phyloP scores from a whole-genome alignment of 768 basidiomycete genomes.

The Leccinum obscurum region DNA sequence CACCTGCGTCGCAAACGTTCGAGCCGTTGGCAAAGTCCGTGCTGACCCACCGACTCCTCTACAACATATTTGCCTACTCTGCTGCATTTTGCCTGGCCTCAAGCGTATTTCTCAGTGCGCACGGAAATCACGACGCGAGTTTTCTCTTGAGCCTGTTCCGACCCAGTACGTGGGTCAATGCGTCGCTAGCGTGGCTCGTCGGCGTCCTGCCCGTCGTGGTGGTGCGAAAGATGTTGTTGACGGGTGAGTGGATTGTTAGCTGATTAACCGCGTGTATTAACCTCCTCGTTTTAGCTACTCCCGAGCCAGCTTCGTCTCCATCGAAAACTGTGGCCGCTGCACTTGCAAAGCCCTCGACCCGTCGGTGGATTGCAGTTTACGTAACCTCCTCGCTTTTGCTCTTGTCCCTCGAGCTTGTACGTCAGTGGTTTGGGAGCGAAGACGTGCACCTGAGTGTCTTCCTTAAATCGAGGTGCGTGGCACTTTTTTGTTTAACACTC shows the following conservation, averaged over 20 bases:
- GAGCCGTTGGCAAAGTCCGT: constrained; percentile 66
- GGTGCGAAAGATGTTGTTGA: constrained; percentile 57
- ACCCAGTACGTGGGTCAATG: constrained; percentile 44
- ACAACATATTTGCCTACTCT: constrained; percentile 54
- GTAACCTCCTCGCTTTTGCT: constrained; percentile 45
- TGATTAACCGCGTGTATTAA: not conserved
- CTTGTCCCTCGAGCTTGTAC: constrained; percentile 44
- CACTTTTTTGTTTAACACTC: too few relatives aligned
- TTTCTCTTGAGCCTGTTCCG: constrained; percentile 40
- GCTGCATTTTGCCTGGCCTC: constrained; percentile 47
- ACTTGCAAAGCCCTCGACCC: constrained; percentile 46
- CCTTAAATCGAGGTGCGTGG: constrained; percentile 62
- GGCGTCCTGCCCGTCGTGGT: constrained; percentile 59
- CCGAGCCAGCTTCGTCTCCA: constrained; percentile 53
- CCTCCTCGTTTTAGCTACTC: constrained; percentile 37
- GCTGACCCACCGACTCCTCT: constrained; percentile 58
- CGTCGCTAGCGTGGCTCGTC: constrained; percentile 47
- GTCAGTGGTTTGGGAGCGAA: constrained; percentile 26
- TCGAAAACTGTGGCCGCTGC: constrained; percentile 47
- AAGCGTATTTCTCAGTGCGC: constrained; percentile 32
- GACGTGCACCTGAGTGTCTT: constrained; percentile 55
- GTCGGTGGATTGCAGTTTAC: constrained; percentile 48
- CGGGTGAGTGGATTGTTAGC: constrained; percentile 46
- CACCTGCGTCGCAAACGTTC: constrained; percentile 57
- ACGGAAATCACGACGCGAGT: constrained; percentile 19